Percentiles rank a stretch among this genome's conserved stretches.
phyloP scores from a whole-genome alignment of 78 protist genomes.

The Planoprotostelium fungivorum region DNA sequence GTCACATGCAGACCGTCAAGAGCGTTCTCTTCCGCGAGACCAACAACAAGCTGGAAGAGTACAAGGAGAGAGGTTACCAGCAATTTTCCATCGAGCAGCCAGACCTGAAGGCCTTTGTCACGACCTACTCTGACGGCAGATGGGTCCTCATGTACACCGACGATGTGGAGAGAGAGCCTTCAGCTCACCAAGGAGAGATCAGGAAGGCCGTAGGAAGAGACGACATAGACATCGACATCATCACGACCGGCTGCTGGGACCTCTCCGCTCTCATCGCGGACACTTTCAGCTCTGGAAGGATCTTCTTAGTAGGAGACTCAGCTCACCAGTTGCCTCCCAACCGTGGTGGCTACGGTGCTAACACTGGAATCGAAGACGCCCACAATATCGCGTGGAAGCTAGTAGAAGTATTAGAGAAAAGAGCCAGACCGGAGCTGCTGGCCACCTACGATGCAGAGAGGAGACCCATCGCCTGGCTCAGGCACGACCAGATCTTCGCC shows the following conservation, averaged over 20 bases:
- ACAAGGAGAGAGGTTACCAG: no score
- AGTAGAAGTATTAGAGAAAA: background rate
- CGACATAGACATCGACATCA: background rate
- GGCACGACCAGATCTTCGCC: no score
- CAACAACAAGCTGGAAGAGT: no score
- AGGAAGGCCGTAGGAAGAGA: background rate
- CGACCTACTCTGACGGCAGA: no score
- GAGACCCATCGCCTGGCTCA: slow-evolving; percentile 23
- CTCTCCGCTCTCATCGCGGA: slow-evolving; percentile 25
- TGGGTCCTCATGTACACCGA: no score
- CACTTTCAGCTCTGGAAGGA: background rate
- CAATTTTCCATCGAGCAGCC: no score
- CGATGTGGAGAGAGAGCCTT: no score
- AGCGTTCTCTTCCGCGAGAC: no score
- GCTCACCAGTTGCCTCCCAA: slow-evolving; percentile 43
- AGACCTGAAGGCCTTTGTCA: no score
- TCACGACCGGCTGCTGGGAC: slow-evolving; percentile 20
- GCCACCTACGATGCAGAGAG: slow-evolving; percentile 38
- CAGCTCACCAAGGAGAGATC: no score
- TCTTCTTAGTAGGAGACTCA: slow-evolving; percentile 37
- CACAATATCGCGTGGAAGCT: slow-evolving; percentile 48
- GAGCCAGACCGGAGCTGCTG: background rate
- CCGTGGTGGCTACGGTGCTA: slow-evolving; percentile 58
- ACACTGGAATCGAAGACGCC: slow-evolving; percentile 55
- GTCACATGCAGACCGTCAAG: no score